Base-by-base conservation (phyloP, 2,329 filamentous ascomycete genomes). In the Penicillium sp. region DNA sequence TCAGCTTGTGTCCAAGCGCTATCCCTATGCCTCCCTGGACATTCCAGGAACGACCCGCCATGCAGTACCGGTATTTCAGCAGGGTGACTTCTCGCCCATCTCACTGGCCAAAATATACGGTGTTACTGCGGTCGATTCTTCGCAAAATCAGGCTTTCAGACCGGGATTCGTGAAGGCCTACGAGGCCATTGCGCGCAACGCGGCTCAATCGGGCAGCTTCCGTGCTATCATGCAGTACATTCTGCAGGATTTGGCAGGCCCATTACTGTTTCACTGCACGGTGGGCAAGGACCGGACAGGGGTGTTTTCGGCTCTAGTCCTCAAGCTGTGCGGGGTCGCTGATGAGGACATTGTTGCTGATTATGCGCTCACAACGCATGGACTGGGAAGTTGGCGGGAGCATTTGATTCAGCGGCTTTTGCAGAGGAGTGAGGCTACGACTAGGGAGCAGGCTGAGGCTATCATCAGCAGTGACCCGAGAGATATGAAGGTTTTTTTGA, bases 261-360 rank as follows among this genome's bases (percentile, higher is more conserved):
- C 87, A 7, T 74, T 89, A 10, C 77, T 91, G 6, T 78, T 92
- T 7, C 89, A 93, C 69, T 92, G 90, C 73, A 90, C 89, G 0
- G 89, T 88, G 0, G 90, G 90, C 13, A 93, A 93, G 74, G 90
- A 93, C 72, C 82, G 90, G 44, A 92, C 90, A 0, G 90, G 90
- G 2, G 82, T 92, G 4, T 76, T 91, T 46, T 84, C 85, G 50
- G 89, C 88, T 3, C 66, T 93, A 41, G 71, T 92, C 9, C 79
- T 91, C 40, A 76, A 83, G 27, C 79, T 91, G 31, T 86, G 86
- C 9, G 86, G 87, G 4, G 86, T 90, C 0, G 73, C 80, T 1
- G 81, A 86, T 62, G 78, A 83, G 36, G 70, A 75, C 4, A 81
- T 90, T n/a, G 88, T 87, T 0, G 73, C 81, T 7, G 89, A 92